Evolutionary conservation across 768 basidiomycete genomes (phyloP), one percentile per base, ranked within the genome.

Genomic region (Mrakia gelida): DNA sequence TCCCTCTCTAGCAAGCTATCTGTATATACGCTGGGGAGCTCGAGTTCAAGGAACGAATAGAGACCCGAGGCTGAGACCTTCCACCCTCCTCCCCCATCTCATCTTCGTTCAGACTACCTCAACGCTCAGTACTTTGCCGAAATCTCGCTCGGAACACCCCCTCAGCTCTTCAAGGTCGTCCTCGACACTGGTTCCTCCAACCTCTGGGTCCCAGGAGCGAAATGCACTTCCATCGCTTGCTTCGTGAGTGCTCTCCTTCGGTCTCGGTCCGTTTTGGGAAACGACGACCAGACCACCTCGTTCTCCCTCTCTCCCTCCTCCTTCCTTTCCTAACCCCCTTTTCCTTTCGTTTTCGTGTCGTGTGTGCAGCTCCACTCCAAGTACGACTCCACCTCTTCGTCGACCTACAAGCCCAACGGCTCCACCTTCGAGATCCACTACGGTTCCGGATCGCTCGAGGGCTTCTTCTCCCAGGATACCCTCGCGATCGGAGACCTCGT

Each of bases 51-150:
- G 18, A 18, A 52, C 49, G 49, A 52, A 52, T n/a, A 26, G 43
- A 21, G 28, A 32, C 38, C 68, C 32, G 26, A 71, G 18, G 70
- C 28, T 67, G 21, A n/a, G 34, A 34, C 34, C 26, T 11, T 59
- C 30, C 54, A 54, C 49, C 21, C 67, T 43, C 28, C 34, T 30
- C 34, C 7, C 23, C 75, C 3, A 28, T 43, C 30, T 38, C 61
- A 63, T 32, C 52, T 9, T 26, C 76, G 18, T 63, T 21, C 80
- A 97, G 95, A 98, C 87, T 98, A 93, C 86, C 90, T 95, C 90
- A 98, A 98, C 84, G 95, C 97, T 52, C 95, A 99, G 84, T 98
- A 99, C 86, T 99, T 89, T 83, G 88, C 94, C 28, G 92, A 94
- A 80, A 96, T 98, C 79, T 83, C 87, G 1, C 84, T 98, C 75